A percentile compares a stretch with the other conserved stretches of the same genome.
Conservation (phyloP, 2,329 filamentous ascomycete species). For the Exophiala viscosa region DNA sequence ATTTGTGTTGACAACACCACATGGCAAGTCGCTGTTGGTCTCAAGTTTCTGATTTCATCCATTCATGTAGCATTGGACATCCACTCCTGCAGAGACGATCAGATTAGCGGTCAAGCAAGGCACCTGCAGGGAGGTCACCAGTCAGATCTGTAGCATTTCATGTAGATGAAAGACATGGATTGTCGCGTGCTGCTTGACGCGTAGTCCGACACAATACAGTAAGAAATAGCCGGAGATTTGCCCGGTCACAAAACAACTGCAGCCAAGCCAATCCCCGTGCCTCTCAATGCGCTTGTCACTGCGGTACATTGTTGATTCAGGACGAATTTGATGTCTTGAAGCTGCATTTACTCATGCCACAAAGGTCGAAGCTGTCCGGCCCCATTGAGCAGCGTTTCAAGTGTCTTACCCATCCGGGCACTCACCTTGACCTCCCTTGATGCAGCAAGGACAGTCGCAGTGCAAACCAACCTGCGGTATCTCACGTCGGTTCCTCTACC, state of each 20-base stretch:
- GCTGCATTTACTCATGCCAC: not conserved
- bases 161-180: not conserved
- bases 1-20: slow-evolving; percentile 8
- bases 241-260: slow-evolving; percentile 5
- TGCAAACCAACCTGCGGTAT: slow-evolving; percentile 11
- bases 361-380: not conserved
- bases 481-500: slow-evolving; percentile 11
- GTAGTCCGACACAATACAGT: not conserved
- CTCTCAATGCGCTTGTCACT: slow-evolving; percentile 10
- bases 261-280: slow-evolving; percentile 22
- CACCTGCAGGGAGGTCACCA: slow-evolving; percentile 5
- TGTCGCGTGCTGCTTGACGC: slow-evolving; percentile 4
- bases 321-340: slow-evolving; percentile 11
- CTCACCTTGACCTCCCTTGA: slow-evolving; percentile 8
- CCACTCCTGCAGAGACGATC: slow-evolving; percentile 7
- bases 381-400: not conserved
- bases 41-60: not conserved
- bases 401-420: not conserved
- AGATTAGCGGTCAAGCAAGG: slow-evolving; percentile 15
- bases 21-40: slow-evolving; percentile 11
- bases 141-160: slow-evolving; percentile 1
- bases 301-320: slow-evolving; percentile 6
- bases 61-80: slow-evolving; percentile 11
- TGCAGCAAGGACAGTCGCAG: slow-evolving; percentile 15
- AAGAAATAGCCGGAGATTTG: not conserved